Conservation (phyloP, 306 rosid species). For the Dalbergia cochinchinensis region DNA sequence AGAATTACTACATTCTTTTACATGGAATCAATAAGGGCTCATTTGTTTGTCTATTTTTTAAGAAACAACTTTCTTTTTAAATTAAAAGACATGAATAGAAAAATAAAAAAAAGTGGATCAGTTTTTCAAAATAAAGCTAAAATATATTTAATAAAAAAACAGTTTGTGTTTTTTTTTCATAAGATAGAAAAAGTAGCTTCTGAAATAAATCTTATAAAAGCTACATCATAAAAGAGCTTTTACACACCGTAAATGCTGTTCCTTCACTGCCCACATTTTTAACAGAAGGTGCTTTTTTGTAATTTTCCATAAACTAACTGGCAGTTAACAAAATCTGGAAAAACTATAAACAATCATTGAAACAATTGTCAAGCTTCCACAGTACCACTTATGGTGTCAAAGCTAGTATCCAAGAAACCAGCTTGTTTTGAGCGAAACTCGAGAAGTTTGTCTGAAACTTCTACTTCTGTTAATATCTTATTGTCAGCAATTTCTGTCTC, state of each 20-base stretch:
- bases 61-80: not conserved
- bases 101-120: not conserved
- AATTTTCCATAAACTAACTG: conserved; percentile 20
- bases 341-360: conserved; percentile 37
- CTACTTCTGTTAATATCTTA: conserved; percentile 75
- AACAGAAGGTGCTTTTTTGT: not conserved
- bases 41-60: not conserved
- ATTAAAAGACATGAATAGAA: not conserved
- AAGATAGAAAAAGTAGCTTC: not conserved
- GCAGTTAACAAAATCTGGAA: conserved; percentile 4
- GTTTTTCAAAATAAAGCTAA: not conserved
- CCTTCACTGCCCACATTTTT: conserved; percentile 20
- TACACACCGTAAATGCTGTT: not conserved
- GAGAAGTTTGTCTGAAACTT: conserved; percentile 86
- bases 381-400: conserved; percentile 96
- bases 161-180: not conserved
- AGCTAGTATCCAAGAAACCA: conserved; percentile 95
- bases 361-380: conserved; percentile 52
- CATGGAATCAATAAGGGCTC: conserved; percentile 1
- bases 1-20: conserved; percentile 28
- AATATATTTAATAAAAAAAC: not conserved
- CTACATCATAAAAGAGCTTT: not conserved
- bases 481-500: conserved; percentile 73
- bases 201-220: not conserved
- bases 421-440: conserved; percentile 87